phyloP scores from a whole-genome alignment of 805 yeast species.

The Starmerella gropengiesseri region DNA sequence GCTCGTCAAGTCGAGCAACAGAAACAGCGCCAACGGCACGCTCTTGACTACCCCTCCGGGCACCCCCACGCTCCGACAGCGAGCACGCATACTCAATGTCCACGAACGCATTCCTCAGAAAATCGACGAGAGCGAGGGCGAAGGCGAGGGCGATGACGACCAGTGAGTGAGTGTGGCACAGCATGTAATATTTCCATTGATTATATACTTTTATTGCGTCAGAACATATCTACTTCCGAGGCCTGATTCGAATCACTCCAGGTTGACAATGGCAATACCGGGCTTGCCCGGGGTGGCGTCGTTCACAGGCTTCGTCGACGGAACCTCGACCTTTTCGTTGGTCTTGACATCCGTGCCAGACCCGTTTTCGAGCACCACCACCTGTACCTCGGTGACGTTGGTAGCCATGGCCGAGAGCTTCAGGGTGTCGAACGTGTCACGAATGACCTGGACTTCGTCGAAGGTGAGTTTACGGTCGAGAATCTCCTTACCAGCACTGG shows the following conservation, averaged over 20 bases:
- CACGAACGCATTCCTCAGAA: slow-evolving; percentile 15
- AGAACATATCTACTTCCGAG: too few relatives aligned
- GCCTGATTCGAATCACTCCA: slow-evolving; percentile 23
- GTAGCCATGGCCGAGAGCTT: slow-evolving; percentile 54
- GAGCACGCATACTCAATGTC: slow-evolving; percentile 12
- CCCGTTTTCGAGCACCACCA: slow-evolving; percentile 56
- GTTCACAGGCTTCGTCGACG: slow-evolving; percentile 60
- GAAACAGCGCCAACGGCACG: background rate
- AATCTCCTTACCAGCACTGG: slow-evolving; percentile 53
- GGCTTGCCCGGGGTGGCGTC: slow-evolving; percentile 89
- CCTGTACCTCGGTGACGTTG: slow-evolving; percentile 46
- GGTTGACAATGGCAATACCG: slow-evolving; percentile 65
- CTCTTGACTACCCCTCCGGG: slow-evolving; percentile 13
- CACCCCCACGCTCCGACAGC: slow-evolving; percentile 8
- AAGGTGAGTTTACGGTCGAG: slow-evolving; percentile 83
- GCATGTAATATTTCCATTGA: background rate
- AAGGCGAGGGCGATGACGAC: too few relatives aligned
- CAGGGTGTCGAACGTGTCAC: slow-evolving; percentile 44
- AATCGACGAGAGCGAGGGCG: slow-evolving; percentile 18
- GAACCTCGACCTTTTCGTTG: slow-evolving; percentile 58
- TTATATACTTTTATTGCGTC: background rate
- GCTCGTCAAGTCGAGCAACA: slow-evolving; percentile 2
- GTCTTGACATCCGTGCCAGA: slow-evolving; percentile 58
- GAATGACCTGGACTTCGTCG: slow-evolving; percentile 58
- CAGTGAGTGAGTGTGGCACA: background rate